Evolutionary conservation across 176 grass and related monocot genomes (phyloP).

Genomic region (Canna indica): DNA sequence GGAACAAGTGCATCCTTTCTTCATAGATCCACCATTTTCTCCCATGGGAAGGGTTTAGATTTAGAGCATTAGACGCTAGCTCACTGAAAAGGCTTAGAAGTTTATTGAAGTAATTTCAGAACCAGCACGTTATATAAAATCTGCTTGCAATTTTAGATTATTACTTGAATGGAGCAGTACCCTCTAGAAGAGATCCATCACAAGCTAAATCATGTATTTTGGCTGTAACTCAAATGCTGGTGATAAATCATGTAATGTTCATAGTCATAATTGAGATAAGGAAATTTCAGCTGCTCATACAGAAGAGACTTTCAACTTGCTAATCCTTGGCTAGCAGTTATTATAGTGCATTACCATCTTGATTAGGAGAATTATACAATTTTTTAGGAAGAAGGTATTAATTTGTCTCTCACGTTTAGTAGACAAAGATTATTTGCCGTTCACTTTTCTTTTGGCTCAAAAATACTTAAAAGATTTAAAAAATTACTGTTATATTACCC

Average conservation of each 20-base stretch:
- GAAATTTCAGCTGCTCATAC: neutral
- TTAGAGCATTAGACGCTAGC: neutral
- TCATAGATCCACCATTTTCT: slow-evolving; percentile 53
- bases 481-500: too few species aligned
- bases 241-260: neutral
- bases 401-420: too few species aligned
- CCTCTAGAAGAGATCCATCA: neutral
- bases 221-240: neutral
- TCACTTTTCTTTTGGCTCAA: too few species aligned
- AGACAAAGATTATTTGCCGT: too few species aligned
- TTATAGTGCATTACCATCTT: too few species aligned
- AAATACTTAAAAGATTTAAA: too few species aligned
- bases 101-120: neutral
- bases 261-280: neutral
- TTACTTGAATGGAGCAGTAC: neutral
- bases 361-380: too few species aligned
- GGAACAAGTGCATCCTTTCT: slow-evolving; percentile 48
- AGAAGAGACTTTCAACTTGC: too few species aligned
- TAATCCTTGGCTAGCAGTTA: too few species aligned
- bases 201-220: neutral
- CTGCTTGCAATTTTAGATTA: neutral
- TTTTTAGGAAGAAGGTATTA: too few species aligned
- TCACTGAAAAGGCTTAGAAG: neutral
- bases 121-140: neutral
- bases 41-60: slow-evolving; percentile 82